Evolutionary conservation across 306 rosid genomes (phyloP), one percentile per base, ranked within the genome.

Genomic region (Fagus crenata): DNA sequence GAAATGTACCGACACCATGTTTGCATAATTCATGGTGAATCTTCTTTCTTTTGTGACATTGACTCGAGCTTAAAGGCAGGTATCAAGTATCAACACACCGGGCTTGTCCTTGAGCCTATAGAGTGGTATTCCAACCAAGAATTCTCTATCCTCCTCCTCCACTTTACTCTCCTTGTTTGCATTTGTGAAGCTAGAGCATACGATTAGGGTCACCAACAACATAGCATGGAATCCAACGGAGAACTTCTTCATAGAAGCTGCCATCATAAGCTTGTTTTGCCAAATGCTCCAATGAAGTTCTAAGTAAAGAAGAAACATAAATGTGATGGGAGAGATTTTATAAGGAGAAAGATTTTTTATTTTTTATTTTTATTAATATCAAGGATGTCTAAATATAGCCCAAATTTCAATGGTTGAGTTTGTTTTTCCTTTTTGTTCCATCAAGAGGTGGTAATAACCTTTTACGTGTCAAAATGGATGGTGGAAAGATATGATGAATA

Each of bases 71-170:
- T 32, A 56, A 53, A 77, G 49, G 74, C 85, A 5, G 85, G 85
- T 53, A 76, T 81, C 7, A 76, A 49, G 85, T 53, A 76, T 81
- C 7, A 76, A 49, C 1, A 73, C 59, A 32, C 53, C 31, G 8
- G 81, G 79, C 14, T 56, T 33, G 22, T 71, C 41, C 37, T 78
- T 82, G 15, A 74, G 3, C 80, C 86, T 82, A 15, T 69, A 78
- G 49, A 82, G 77, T 42, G 86, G 77, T 82, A 69, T 69, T 49
- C 73, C 85, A 1, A 77, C 75, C 72, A 49, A 33, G 11, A 67
- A 67, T 17, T 67, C 71, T 39, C 41, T 28, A 67, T 46, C 11
- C 51, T 46, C 51, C 13, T 46, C 51, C 51, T 46, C 13, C 13
- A 46, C 51, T 46, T 46, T 46, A 46, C 2, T 7, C 51, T 46